These are phyloP conservation scores for Thermomucor indicae-seudaticae DNA, from an alignment of 371 early-diverging fungal species.

Conservation along the genomic window DNA sequence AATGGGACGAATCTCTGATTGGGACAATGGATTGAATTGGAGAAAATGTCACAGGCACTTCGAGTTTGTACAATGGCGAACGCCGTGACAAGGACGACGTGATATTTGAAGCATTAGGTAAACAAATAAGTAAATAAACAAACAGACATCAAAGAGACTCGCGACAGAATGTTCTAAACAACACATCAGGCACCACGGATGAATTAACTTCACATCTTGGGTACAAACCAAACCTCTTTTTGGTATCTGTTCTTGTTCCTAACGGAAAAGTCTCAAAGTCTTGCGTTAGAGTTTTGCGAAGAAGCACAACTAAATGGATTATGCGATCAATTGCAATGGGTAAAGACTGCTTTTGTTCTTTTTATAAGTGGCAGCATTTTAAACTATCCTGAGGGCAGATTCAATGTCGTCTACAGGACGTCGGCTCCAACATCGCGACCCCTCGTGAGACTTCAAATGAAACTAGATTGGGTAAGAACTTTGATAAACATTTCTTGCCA, in stretches of 20 bases:
- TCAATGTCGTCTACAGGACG: slow-evolving; percentile 87
- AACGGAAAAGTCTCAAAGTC: slow-evolving; percentile 21
- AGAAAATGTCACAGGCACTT: slow-evolving; percentile 55
- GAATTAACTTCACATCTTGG: slow-evolving; percentile 48
- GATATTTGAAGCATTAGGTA: slow-evolving; percentile 90
- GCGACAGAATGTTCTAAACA: not conserved
- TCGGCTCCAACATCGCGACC: slow-evolving; percentile 89
- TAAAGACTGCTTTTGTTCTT: not conserved
- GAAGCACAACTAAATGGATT: not conserved
- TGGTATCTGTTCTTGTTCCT: not conserved
- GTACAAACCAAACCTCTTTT: slow-evolving; percentile 16
- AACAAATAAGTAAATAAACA: not conserved
- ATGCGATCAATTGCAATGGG: slow-evolving; percentile 9
- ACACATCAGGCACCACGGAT: slow-evolving; percentile 50
- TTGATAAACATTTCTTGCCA: not conserved
- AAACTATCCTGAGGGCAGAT: too few species aligned
- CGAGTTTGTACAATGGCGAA: slow-evolving; percentile 88
- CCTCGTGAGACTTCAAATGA: slow-evolving; percentile 66
- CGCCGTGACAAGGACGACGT: slow-evolving; percentile 81
- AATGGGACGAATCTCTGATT: not conserved
- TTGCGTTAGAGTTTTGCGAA: slow-evolving; percentile 69
- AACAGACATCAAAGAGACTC: too few species aligned
- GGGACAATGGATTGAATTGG: not conserved
- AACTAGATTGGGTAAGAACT: slow-evolving; percentile 38
- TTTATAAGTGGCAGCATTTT: not conserved